Conservation (phyloP, 805 yeast species). For the Metschnikowia aberdeeniae region DNA sequence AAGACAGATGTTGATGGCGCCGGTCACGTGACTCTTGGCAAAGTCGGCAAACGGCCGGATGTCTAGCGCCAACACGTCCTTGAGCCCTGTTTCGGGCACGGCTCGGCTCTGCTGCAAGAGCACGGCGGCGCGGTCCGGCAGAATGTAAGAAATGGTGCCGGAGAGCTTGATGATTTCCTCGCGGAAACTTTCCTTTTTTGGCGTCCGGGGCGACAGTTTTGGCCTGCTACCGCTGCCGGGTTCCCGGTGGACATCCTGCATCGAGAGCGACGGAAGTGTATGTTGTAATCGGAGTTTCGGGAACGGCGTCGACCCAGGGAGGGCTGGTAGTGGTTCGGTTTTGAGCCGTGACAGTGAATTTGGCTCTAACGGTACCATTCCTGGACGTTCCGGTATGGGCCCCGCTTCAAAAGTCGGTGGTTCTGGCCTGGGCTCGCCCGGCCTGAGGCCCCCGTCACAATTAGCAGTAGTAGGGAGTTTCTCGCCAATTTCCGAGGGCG, state of each 20-base stretch:
- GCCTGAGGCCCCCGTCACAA: too few relatives aligned
- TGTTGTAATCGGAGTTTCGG: conserved; percentile 12
- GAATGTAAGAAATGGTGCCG: conserved; percentile 17
- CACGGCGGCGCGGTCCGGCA: conserved; percentile 14
- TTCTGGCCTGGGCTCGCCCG: too few relatives aligned
- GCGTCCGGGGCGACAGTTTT: not conserved
- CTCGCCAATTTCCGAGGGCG: too few relatives aligned
- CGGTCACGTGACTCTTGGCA: conserved; percentile 50
- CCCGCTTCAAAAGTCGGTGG: too few relatives aligned
- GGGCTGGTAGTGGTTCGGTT: not conserved
- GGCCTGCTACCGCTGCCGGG: not conserved
- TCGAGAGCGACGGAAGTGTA: conserved; percentile 9
- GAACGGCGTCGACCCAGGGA: not conserved
- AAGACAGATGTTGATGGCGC: conserved; percentile 72
- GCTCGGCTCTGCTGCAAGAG: conserved; percentile 10
- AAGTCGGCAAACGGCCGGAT: conserved; percentile 78
- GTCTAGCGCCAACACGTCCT: conserved; percentile 53
- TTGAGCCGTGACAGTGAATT: not conserved
- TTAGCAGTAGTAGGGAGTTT: too few relatives aligned
- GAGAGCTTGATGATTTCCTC: conserved; percentile 23
- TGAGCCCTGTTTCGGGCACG: conserved; percentile 10
- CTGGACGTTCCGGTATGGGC: conserved; percentile 8
- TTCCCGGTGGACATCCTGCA: not conserved
- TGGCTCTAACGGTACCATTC: conserved; percentile 13
- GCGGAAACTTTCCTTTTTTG: conserved; percentile 16